A percentile compares a stretch with the other conserved stretches of the same genome.
Evolutionary conservation across 2,329 filamentous ascomycete species (phyloP).

Genomic region (Talaromyces sp.): DNA sequence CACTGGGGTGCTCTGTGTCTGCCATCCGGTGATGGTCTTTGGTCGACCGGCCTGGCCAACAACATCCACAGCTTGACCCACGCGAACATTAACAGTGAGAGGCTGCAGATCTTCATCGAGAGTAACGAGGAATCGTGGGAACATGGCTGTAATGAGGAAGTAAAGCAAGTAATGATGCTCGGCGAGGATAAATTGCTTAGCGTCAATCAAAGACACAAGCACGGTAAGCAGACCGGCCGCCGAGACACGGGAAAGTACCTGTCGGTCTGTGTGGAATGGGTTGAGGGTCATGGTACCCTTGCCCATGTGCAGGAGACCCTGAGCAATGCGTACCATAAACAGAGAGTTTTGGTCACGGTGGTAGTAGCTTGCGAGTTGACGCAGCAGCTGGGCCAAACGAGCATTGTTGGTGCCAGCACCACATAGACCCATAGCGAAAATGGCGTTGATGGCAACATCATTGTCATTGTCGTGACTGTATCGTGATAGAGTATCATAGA

Average conservation of each 20-base stretch:
- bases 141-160: slow-evolving; percentile 95
- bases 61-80: slow-evolving; percentile 97
- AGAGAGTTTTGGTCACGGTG: slow-evolving; percentile 93
- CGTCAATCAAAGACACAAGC: slow-evolving; percentile 90
- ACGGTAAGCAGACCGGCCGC: slow-evolving; percentile 88
- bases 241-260: slow-evolving; percentile 89
- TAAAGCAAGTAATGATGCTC: slow-evolving; percentile 92
- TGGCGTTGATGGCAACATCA: slow-evolving; percentile 96
- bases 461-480: slow-evolving; percentile 99
- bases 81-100: slow-evolving; percentile 90
- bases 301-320: slow-evolving; percentile 97
- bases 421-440: slow-evolving; percentile 97
- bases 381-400: slow-evolving; percentile 86
- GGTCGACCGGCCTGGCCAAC: slow-evolving; percentile 95
- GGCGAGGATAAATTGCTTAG: slow-evolving; percentile 77
- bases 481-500: slow-evolving; percentile 95
- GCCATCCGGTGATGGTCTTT: slow-evolving; percentile 99
- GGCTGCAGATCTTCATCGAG: slow-evolving; percentile 94
- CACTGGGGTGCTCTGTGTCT: slow-evolving; percentile 98
- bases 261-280: slow-evolving; percentile 98
- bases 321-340: slow-evolving; percentile 98
- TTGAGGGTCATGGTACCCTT: slow-evolving; percentile 95
- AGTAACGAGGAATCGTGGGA: slow-evolving; percentile 93
- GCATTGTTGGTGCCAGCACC: slow-evolving; percentile 98
- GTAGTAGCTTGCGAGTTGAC: slow-evolving; percentile 97